These are phyloP conservation scores for Aphanomyces euteiches DNA, from an alignment of 352 stramenopile genomes.

Conservation along the genomic window DNA sequence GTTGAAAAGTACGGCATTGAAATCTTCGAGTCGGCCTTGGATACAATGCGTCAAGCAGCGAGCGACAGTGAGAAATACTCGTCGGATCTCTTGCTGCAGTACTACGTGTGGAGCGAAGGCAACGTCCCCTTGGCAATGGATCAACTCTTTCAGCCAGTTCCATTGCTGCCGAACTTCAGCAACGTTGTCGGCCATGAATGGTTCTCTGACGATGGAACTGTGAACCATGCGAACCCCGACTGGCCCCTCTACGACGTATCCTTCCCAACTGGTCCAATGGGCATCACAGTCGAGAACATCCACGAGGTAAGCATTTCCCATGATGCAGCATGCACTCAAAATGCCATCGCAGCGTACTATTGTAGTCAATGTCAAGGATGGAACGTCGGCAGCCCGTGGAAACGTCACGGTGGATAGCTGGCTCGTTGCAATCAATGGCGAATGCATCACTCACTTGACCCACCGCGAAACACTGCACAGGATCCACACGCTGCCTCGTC, in stretches of 20 bases:
- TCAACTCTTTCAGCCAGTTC: slow-evolving; percentile 74
- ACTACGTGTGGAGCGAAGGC: slow-evolving; percentile 73
- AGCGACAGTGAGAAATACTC: slow-evolving; percentile 49
- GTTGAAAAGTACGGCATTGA: slow-evolving; percentile 13
- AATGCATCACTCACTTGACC: slow-evolving; percentile 69
- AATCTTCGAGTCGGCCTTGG: slow-evolving; percentile 44
- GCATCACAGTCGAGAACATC: slow-evolving; percentile 87
- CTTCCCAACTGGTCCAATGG: slow-evolving; percentile 74
- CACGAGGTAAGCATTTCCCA: slow-evolving; percentile 45
- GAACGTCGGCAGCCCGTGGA: slow-evolving; percentile 63
- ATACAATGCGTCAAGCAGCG: slow-evolving; percentile 78
- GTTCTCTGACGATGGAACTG: slow-evolving; percentile 18
- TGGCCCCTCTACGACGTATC: slow-evolving; percentile 64
- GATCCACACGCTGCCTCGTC: slow-evolving; percentile 72
- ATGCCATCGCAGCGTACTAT: slow-evolving; percentile 55
- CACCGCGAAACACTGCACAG: slow-evolving; percentile 82
- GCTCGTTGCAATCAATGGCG: slow-evolving; percentile 75
- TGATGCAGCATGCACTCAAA: too few species aligned
- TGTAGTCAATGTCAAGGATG: slow-evolving; percentile 83
- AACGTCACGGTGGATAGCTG: slow-evolving; percentile 80
- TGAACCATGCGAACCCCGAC: slow-evolving; percentile 45
- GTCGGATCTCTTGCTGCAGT: slow-evolving; percentile 68
- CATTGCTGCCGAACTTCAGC: slow-evolving; percentile 75
- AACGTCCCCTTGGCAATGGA: slow-evolving; percentile 79
- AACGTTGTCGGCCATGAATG: slow-evolving; percentile 66